phyloP scores from a whole-genome alignment of 352 stramenopile species.

The Aphanomyces invadans region DNA sequence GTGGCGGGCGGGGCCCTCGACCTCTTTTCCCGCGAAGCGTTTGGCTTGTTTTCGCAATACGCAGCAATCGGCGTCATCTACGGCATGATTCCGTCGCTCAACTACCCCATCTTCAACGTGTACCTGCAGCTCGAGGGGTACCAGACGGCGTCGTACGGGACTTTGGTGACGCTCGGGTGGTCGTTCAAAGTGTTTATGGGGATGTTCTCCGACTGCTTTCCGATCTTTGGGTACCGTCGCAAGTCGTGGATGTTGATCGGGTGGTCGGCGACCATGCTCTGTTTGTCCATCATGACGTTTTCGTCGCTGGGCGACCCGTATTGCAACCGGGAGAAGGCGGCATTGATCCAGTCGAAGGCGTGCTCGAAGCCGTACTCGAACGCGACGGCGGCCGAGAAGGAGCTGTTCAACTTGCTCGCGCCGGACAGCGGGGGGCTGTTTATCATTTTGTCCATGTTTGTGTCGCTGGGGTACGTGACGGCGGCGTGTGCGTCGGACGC shows the following conservation, averaged over 20 bases:
- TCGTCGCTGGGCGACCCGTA: constrained; percentile 42
- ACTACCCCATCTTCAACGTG: constrained; percentile 44
- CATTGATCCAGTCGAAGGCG: neutral
- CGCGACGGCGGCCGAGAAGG: neutral
- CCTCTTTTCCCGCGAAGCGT: constrained; percentile 33
- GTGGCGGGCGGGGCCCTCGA: constrained; percentile 33
- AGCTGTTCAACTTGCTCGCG: constrained; percentile 32
- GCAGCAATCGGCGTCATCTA: constrained; percentile 38
- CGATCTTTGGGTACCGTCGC: constrained; percentile 42
- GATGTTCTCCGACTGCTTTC: constrained; percentile 45
- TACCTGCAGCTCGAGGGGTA: constrained; percentile 37
- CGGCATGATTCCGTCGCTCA: constrained; percentile 35
- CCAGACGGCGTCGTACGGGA: constrained; percentile 33
- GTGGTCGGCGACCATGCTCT: constrained; percentile 38
- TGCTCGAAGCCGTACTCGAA: neutral
- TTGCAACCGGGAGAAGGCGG: constrained; percentile 25
- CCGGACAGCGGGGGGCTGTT: constrained; percentile 27
- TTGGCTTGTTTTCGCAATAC: constrained; percentile 32
- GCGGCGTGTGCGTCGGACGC: constrained; percentile 36
- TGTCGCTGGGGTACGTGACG: constrained; percentile 37
- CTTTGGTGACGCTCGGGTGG: constrained; percentile 50
- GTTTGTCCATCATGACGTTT: constrained; percentile 44
- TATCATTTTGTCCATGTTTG: constrained; percentile 37
- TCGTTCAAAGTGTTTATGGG: constrained; percentile 63
- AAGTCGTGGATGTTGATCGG: constrained; percentile 53